Conservation (phyloP, 129 eudicot species). For the Heracleum sosnowskyi region DNA sequence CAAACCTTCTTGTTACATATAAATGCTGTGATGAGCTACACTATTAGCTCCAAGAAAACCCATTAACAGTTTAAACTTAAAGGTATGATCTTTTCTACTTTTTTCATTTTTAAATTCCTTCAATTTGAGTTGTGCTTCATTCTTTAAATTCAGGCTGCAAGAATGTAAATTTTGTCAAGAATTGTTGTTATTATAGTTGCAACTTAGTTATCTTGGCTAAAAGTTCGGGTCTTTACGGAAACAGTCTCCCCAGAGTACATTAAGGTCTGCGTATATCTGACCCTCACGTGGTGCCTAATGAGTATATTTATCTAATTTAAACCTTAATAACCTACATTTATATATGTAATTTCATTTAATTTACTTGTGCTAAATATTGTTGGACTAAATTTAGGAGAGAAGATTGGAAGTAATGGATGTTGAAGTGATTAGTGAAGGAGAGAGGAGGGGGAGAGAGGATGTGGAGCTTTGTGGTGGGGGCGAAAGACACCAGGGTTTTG, state of each 20-base stretch:
- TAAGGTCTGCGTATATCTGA: not conserved
- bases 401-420: conserved; percentile 16
- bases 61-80: not conserved
- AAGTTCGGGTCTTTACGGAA: not conserved
- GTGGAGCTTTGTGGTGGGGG: conserved; percentile 9
- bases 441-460: conserved; percentile 21
- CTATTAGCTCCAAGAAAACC: not conserved
- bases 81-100: not conserved
- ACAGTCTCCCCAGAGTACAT: not conserved
- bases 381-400: not conserved
- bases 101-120: not conserved
- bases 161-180: not conserved
- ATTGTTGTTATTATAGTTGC: not conserved
- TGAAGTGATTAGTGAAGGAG: conserved; percentile 23
- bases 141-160: not conserved
- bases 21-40: not conserved
- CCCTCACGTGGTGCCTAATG: not conserved
- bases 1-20: no score
- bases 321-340: not conserved
- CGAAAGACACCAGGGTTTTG: conserved; percentile 10
- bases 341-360: not conserved
- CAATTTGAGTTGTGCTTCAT: not conserved
- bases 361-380: not conserved
- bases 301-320: no score
- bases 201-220: not conserved